Evolutionary conservation across 2,329 filamentous ascomycete species (phyloP).

Genomic region (Penicillium digitatum): DNA sequence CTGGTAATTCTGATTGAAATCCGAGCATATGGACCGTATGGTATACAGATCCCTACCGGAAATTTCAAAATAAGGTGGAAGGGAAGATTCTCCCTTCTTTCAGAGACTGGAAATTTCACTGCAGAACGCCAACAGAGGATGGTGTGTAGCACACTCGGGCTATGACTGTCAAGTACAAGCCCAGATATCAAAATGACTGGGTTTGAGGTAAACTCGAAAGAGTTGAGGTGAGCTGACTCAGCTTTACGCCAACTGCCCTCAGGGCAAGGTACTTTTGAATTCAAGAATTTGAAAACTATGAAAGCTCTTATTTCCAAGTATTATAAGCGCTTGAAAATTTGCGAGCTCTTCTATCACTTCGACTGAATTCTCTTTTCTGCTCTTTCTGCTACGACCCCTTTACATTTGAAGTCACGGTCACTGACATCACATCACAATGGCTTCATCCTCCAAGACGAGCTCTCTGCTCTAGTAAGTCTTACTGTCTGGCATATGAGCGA

Average conservation of each 20-base stretch:
- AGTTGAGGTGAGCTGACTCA: not conserved
- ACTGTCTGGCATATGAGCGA: not conserved
- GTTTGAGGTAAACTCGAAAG: too few relatives aligned
- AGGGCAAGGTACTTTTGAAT: not conserved
- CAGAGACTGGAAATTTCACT: not conserved
- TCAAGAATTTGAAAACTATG: not conserved
- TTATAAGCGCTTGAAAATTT: not conserved
- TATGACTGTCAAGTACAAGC: not conserved
- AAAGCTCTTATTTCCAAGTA: not conserved
- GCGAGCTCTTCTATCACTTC: not conserved
- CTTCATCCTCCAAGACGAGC: constrained; percentile 66
- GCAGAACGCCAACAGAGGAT: not conserved
- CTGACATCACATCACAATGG: constrained; percentile 49
- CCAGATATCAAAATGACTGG: too few relatives aligned
- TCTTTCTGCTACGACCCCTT: not conserved
- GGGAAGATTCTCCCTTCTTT: not conserved
- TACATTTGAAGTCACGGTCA: not conserved
- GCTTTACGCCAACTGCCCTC: not conserved
- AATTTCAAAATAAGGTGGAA: not conserved
- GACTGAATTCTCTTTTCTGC: not conserved
- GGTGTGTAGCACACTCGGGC: not conserved
- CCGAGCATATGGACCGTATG: too few relatives aligned
- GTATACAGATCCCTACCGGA: not conserved
- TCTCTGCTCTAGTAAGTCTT: constrained; percentile 67
- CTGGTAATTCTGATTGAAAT: too few relatives aligned